Conservation (phyloP, 2,329 filamentous ascomycete species). For the Didymella exigua region DNA sequence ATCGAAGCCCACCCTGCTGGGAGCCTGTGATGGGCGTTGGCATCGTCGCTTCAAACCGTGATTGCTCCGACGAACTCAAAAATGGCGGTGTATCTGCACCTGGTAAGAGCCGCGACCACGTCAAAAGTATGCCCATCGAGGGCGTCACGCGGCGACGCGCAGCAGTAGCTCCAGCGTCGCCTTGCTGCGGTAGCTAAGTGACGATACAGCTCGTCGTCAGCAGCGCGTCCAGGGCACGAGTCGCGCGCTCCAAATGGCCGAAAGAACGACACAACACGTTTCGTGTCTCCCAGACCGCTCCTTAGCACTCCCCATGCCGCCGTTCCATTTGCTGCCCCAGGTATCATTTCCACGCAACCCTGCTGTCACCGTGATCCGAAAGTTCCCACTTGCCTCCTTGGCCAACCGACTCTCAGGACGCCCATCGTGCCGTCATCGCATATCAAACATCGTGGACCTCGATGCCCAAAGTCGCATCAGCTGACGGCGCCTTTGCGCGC, state of each 20-base stretch:
- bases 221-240: conserved; percentile 62
- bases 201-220: conserved; percentile 29
- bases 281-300: conserved; percentile 28
- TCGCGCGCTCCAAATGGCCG: conserved; percentile 63
- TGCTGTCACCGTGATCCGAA: conserved; percentile 33
- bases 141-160: conserved; percentile 13
- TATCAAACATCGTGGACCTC: conserved; percentile 20
- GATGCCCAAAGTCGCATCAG: conserved; percentile 30
- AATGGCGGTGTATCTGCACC: conserved; percentile 40
- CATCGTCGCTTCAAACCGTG: conserved; percentile 34
- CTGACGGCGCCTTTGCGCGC: conserved; percentile 33
- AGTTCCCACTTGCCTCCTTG: conserved; percentile 27
- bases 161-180: conserved; percentile 18
- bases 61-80: conserved; percentile 31
- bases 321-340: conserved; percentile 42
- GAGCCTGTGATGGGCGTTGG: conserved; percentile 23
- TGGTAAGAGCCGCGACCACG: conserved; percentile 7
- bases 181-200: conserved; percentile 27
- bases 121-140: neutral
- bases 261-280: conserved; percentile 36
- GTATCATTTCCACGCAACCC: conserved; percentile 28
- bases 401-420: conserved; percentile 30
- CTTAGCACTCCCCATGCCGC: conserved; percentile 27
- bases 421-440: conserved; percentile 27
- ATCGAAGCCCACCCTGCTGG: conserved; percentile 26